Conservation (phyloP, 805 yeast species). For the Candida jianshihensis region DNA sequence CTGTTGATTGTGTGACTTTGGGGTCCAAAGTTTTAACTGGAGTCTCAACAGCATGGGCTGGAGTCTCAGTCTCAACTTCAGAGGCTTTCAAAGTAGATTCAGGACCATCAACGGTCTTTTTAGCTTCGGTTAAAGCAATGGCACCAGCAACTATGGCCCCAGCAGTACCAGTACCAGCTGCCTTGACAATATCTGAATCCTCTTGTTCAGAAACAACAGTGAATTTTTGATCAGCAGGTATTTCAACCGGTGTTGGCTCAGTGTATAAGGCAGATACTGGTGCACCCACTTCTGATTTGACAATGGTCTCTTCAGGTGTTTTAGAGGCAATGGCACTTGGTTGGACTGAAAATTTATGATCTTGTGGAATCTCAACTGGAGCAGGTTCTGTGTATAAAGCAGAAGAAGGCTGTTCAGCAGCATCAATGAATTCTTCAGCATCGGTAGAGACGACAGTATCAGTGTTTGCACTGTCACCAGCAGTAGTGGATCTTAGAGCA, state of each 20-base stretch:
- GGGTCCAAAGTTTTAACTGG: conserved; percentile 17
- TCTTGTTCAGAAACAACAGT: background rate
- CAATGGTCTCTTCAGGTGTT: background rate
- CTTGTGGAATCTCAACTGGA: conserved; percentile 15
- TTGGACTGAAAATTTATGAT: conserved; percentile 14
- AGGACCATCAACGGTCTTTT: background rate
- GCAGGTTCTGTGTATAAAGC: conserved; percentile 8
- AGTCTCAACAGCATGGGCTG: background rate
- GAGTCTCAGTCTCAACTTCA: background rate
- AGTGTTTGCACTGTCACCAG: conserved; percentile 3
- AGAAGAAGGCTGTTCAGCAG: conserved; percentile 1
- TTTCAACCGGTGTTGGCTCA: no score
- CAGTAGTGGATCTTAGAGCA: conserved; percentile 1
- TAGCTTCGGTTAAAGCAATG: conserved; percentile 1
- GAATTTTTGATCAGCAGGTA: background rate
- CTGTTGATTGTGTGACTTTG: conserved; percentile 4
- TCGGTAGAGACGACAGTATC: conserved; percentile 1
- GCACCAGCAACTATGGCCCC: conserved; percentile 2
- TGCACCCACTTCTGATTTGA: no score
- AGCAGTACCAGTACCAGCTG: conserved; percentile 3
- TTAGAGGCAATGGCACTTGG: conserved; percentile 6
- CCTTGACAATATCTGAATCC: background rate
- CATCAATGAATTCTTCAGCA: background rate
- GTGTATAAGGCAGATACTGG: no score
- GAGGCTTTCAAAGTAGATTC: no score